Conservation (phyloP, 148 eudicot species). For the Silene conica region DNA sequence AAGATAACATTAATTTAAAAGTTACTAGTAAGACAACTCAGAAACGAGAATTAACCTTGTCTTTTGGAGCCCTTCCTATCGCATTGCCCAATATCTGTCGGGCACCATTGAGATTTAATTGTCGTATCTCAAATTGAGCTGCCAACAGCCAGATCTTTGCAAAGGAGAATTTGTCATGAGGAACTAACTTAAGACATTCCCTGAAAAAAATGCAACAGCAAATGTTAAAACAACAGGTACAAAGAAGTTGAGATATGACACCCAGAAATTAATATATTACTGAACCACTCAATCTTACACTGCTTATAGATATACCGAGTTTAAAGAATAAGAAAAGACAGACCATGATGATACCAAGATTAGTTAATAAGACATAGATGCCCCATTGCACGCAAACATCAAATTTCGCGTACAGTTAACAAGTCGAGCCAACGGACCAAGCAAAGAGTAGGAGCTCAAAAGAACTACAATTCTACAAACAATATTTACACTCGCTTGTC, state of each 20-base stretch:
- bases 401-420: background rate
- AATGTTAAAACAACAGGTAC: background rate
- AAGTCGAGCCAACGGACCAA: slow-evolving; percentile 3
- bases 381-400: background rate
- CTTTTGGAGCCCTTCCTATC: slow-evolving; percentile 92
- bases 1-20: background rate
- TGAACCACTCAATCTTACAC: too few species aligned
- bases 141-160: slow-evolving; percentile 93
- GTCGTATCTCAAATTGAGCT: slow-evolving; percentile 89
- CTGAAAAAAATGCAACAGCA: slow-evolving; percentile 31
- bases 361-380: background rate
- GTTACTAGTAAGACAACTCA: background rate
- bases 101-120: slow-evolving; percentile 67
- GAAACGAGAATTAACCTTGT: slow-evolving; percentile 42
- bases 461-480: background rate
- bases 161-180: slow-evolving; percentile 71
- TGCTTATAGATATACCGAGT: background rate
- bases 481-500: too few species aligned
- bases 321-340: background rate
- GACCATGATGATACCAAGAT: background rate
- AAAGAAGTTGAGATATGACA: background rate
- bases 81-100: slow-evolving; percentile 78
- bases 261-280: background rate
- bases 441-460: background rate
- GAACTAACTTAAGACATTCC: slow-evolving; percentile 41